Percentiles rank a stretch among this genome's conserved stretches.
Evolutionary conservation across 164 flowering plant genomes (phyloP).

Genomic region (Berberis thunbergii): DNA sequence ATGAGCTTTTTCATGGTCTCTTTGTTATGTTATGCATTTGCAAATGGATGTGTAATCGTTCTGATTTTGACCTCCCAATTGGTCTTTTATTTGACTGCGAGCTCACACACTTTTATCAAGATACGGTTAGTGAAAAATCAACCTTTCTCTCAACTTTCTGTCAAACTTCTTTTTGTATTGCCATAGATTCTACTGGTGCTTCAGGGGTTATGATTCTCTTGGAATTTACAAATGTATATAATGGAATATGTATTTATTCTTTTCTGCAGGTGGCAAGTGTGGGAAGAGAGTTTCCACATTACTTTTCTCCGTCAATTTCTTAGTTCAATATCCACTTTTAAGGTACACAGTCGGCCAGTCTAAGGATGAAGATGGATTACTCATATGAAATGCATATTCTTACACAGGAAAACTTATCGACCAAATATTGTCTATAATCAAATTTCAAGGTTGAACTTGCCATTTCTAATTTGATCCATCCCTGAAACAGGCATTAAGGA

Average conservation of each 20-base stretch:
- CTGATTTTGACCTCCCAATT: constrained; percentile 52
- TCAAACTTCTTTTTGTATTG: no score
- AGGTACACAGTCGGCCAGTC: constrained; percentile 31
- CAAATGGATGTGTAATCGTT: constrained; percentile 58
- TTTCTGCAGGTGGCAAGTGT: constrained; percentile 56
- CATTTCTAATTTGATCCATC: neutral
- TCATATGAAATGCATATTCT: no score
- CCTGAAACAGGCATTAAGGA: constrained; percentile 50
- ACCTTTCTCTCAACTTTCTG: neutral
- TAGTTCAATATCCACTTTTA: constrained; percentile 33
- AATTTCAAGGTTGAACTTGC: no score
- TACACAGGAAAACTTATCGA: no score
- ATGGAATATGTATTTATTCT: neutral
- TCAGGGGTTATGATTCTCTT: neutral
- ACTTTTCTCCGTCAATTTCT: constrained; percentile 27
- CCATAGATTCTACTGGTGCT: no score
- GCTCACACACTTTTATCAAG: constrained; percentile 53
- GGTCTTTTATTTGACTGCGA: constrained; percentile 57
- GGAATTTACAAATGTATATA: neutral
- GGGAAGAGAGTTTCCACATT: constrained; percentile 39
- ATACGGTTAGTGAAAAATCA: constrained; percentile 42
- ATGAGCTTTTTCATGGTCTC: constrained; percentile 52
- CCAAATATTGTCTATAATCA: no score
- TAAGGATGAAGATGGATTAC: neutral
- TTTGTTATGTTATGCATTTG: constrained; percentile 56